phyloP scores from a whole-genome alignment of 169 alveolate species.

The Ichthyophthirius multifiliis region DNA sequence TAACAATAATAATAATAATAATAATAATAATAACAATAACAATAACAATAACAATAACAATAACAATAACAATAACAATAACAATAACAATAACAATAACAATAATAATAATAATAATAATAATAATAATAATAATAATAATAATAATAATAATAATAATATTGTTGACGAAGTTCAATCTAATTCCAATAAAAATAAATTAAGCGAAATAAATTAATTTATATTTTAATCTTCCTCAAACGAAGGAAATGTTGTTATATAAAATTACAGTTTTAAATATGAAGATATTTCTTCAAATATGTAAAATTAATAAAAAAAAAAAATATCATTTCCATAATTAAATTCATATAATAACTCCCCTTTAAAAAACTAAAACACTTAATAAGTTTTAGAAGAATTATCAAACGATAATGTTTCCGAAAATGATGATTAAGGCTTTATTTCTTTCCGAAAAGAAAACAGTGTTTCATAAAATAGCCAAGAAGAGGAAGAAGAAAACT shows the following conservation, averaged over 20 bases:
- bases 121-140: too few species aligned
- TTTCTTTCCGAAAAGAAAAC: background rate
- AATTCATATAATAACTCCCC: too few species aligned
- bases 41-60: slow-evolving; percentile 51
- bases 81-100: slow-evolving; percentile 33
- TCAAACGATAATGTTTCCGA: background rate
- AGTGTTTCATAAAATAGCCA: too few species aligned
- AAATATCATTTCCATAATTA: background rate
- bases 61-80: slow-evolving; percentile 47
- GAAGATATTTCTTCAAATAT: too few species aligned
- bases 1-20: slow-evolving; percentile 37
- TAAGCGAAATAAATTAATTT: too few species aligned
- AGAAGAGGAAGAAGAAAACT: too few species aligned
- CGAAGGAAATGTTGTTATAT: too few species aligned
- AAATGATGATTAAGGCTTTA: background rate
- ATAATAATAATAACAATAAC: slow-evolving; percentile 41
- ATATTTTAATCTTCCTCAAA: too few species aligned
- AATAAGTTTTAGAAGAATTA: background rate
- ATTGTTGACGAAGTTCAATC: too few species aligned
- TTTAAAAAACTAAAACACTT: too few species aligned
- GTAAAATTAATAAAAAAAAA: background rate
- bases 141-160: too few species aligned
- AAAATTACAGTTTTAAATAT: background rate
- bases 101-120: slow-evolving; percentile 32
- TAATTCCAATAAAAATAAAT: too few species aligned